Evolutionary conservation across 2,329 filamentous ascomycete genomes (phyloP).

Genomic region (Xylaria sp.): DNA sequence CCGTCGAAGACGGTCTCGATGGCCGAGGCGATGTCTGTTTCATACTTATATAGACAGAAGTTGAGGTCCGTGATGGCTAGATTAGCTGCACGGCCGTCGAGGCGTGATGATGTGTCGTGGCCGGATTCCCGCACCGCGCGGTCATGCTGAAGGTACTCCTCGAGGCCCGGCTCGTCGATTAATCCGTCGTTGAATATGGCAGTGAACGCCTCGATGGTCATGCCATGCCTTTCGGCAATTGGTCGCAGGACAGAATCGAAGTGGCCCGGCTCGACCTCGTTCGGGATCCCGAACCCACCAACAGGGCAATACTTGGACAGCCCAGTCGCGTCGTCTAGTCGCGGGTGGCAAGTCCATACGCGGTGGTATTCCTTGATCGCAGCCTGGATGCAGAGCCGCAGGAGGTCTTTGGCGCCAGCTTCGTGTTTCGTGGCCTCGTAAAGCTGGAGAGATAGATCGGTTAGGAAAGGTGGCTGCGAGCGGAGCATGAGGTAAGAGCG

Average conservation of each 20-base stretch:
- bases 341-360: conserved; percentile 3
- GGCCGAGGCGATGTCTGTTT: conserved; percentile 12
- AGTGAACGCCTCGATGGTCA: conserved; percentile 3
- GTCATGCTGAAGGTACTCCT: conserved; percentile 15
- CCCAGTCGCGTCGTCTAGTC: conserved; percentile 2
- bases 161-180: conserved; percentile 2
- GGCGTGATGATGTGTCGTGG: conserved; percentile 11
- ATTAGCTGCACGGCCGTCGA: conserved; percentile 10
- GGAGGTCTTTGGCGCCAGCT: background rate
- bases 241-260: conserved; percentile 9
- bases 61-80: conserved; percentile 13
- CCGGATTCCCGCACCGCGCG: conserved; percentile 11
- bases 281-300: conserved; percentile 9
- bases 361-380: conserved; percentile 13
- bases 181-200: background rate
- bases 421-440: background rate
- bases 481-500: conserved; percentile 11
- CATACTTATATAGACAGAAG: conserved; percentile 21
- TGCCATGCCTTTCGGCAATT: background rate
- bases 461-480: conserved; percentile 16
- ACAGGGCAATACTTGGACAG: conserved; percentile 10
- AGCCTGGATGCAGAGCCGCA: background rate
- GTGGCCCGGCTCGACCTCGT: conserved; percentile 10
- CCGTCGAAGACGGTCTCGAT: conserved; percentile 2
- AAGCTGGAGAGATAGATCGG: background rate